Evolutionary conservation across 257 asterid genomes (phyloP).

Genomic region (Echites panduratus): DNA sequence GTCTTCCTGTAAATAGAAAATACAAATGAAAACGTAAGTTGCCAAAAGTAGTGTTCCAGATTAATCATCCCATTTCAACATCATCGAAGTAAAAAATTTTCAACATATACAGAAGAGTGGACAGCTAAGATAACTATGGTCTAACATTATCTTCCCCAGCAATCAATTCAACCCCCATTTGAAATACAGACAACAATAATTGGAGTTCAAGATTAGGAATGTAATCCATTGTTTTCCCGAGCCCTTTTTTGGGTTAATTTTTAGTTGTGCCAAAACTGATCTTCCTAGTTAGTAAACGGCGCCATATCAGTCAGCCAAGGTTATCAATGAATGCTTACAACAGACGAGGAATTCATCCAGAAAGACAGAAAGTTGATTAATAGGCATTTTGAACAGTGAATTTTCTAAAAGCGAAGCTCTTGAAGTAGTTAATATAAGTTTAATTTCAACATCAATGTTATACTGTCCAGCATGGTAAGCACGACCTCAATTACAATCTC

Average conservation of each 20-base stretch:
- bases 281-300: neutral
- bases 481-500: neutral
- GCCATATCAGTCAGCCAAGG: neutral
- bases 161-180: neutral
- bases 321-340: neutral
- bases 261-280: neutral
- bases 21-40: neutral
- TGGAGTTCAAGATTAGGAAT: neutral
- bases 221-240: neutral
- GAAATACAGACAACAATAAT: neutral
- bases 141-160: neutral
- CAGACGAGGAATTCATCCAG: neutral
- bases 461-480: neutral
- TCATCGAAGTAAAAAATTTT: neutral
- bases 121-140: neutral
- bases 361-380: neutral
- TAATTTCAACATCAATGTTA: neutral
- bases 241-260: neutral
- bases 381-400: neutral
- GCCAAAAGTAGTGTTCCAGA: neutral
- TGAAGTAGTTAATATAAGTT: neutral
- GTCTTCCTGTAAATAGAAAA: slow-evolving; percentile 44
- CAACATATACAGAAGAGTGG: neutral
- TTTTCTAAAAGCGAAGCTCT: neutral
- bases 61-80: neutral